Evolutionary conservation across 2,329 filamentous ascomycete species (phyloP).

Genomic region (Aspergillus fumigatiaffinis): DNA sequence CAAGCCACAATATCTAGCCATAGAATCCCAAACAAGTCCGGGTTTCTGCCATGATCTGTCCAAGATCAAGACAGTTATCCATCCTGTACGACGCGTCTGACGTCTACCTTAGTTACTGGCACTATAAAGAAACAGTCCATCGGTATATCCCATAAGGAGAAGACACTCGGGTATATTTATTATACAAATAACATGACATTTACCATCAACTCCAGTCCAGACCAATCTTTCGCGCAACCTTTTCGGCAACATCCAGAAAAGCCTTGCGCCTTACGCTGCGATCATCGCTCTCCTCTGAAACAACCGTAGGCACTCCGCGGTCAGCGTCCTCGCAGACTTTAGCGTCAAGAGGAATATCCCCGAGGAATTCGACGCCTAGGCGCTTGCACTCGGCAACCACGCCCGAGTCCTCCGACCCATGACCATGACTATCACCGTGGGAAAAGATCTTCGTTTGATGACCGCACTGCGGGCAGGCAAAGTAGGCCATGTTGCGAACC

Average conservation of each 20-base stretch:
- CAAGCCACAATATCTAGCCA: no score
- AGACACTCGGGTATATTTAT: not conserved
- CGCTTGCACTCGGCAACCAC: slow-evolving; percentile 67
- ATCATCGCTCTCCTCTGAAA: slow-evolving; percentile 64
- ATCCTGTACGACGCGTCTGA: no score
- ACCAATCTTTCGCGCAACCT: slow-evolving; percentile 44
- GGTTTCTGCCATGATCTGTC: no score
- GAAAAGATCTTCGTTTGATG: slow-evolving; percentile 75
- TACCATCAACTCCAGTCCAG: slow-evolving; percentile 30
- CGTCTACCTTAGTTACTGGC: no score
- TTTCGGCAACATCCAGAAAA: slow-evolving; percentile 67
- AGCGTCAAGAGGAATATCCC: slow-evolving; percentile 83
- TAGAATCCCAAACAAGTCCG: no score
- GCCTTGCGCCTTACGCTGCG: slow-evolving; percentile 65
- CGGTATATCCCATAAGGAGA: no score
- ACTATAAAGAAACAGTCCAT: no score
- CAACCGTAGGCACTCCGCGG: slow-evolving; percentile 81
- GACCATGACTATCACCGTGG: slow-evolving; percentile 21
- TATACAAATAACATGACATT: not conserved
- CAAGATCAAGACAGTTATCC: no score
- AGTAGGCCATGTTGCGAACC: slow-evolving; percentile 88
- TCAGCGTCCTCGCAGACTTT: slow-evolving; percentile 85
- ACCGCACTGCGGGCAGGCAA: slow-evolving; percentile 73
- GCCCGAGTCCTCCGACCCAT: slow-evolving; percentile 48
- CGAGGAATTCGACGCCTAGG: slow-evolving; percentile 73